Percentiles rank a stretch among this genome's conserved stretches.
Evolutionary conservation across 2,329 filamentous ascomycete genomes (phyloP).

Genomic region (Microdochium trichocladiopsis): DNA sequence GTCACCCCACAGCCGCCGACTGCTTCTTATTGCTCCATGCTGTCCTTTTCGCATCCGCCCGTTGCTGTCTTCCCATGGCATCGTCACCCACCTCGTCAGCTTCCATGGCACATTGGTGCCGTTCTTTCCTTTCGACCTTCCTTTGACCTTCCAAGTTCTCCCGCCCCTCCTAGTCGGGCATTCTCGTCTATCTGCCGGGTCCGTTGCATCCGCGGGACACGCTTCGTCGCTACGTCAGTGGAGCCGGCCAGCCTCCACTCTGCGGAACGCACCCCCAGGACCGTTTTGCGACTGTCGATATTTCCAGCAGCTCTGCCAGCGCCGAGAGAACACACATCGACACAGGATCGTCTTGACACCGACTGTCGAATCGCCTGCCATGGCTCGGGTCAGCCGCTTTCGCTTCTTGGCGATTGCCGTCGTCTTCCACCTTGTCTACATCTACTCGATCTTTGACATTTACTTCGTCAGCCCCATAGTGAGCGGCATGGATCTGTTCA

Average conservation of each 20-base stretch:
- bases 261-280: background rate
- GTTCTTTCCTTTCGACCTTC: background rate
- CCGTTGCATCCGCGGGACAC: background rate
- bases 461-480: conserved; percentile 98
- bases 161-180: no score
- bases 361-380: conserved; percentile 18
- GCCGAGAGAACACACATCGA: background rate
- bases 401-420: conserved; percentile 85
- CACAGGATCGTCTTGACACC: background rate
- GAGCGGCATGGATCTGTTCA: conserved; percentile 82
- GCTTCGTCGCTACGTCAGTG: background rate
- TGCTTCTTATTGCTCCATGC: background rate
- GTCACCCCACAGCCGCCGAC: background rate
- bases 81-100: background rate
- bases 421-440: conserved; percentile 88
- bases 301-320: background rate
- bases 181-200: no score
- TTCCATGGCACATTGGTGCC: background rate
- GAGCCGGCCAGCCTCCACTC: background rate
- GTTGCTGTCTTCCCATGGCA: background rate
- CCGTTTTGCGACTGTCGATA: background rate
- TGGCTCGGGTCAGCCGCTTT: conserved; percentile 57
- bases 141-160: background rate
- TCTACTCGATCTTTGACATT: conserved; percentile 95
- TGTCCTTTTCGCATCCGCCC: background rate